Conservation (phyloP, 164 flowering plant genomes). For the Dillenia suffruticosa region DNA sequence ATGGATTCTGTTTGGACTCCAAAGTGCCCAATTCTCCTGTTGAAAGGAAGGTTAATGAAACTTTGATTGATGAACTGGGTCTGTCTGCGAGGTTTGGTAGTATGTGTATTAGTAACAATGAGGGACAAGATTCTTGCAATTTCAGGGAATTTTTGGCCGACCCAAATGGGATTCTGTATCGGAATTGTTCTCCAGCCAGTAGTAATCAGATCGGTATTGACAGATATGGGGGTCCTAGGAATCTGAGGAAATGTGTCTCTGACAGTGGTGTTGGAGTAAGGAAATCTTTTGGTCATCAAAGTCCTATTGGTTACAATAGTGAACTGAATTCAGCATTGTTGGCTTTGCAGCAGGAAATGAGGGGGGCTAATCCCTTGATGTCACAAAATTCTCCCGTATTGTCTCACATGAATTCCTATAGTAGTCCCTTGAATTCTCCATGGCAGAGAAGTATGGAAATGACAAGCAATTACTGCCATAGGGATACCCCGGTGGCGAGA, state of each 20-base stretch:
- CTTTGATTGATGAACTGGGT: conserved; percentile 18
- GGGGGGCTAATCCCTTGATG: conserved; percentile 12
- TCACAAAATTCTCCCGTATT: conserved; percentile 2
- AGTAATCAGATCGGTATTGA: conserved; percentile 18
- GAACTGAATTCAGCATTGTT: conserved; percentile 15
- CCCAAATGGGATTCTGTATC: conserved; percentile 18
- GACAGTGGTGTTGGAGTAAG: conserved; percentile 16
- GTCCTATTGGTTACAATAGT: conserved; percentile 8
- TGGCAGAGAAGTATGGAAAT: conserved; percentile 13
- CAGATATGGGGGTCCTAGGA: conserved; percentile 14
- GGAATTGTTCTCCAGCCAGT: conserved; percentile 5
- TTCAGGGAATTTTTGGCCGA: conserved; percentile 3
- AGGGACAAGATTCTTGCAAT: conserved; percentile 7
- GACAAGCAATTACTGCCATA: conserved; percentile 3
- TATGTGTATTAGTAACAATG: conserved; percentile 28
- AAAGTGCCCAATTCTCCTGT: conserved; percentile 11
- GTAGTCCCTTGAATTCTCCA: conserved; percentile 9
- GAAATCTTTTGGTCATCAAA: conserved; percentile 5
- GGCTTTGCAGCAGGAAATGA: conserved; percentile 12
- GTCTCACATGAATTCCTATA: conserved; percentile 4
- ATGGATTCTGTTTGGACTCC: conserved; percentile 22
- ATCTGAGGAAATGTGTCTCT: conserved; percentile 11
- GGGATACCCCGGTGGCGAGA: conserved; percentile 9
- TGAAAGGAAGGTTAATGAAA: conserved; percentile 11
- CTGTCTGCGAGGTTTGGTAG: conserved; percentile 23